A percentile compares a stretch with the other conserved stretches of the same genome.
These are phyloP conservation scores for Tillandsia fasciculata DNA, from an alignment of 176 grass and related monocot genomes.

Conservation along the genomic window DNA sequence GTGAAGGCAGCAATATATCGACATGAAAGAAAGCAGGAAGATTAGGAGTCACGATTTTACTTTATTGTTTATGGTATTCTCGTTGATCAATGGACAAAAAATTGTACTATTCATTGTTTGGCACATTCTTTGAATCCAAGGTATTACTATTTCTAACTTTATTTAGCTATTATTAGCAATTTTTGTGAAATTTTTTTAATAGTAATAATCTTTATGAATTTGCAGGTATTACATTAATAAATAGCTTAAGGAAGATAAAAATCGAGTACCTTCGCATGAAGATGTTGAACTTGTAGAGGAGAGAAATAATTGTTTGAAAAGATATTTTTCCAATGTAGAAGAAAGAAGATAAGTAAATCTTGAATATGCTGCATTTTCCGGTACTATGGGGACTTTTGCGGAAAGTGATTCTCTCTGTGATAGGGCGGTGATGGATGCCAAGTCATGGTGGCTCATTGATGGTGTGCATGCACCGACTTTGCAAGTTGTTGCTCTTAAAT, in stretches of 20 bases:
- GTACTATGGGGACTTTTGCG: background rate
- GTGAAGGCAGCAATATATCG: slow-evolving; percentile 11
- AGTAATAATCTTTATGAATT: background rate
- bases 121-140: slow-evolving; percentile 14
- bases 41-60: slow-evolving; percentile 6
- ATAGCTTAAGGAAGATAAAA: background rate
- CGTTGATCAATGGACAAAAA: background rate
- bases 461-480: background rate
- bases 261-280: background rate
- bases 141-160: background rate
- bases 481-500: background rate
- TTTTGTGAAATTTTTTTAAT: background rate
- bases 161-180: background rate
- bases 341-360: background rate
- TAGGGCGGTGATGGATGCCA: background rate
- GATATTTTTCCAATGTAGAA: background rate
- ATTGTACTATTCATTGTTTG: slow-evolving; percentile 9
- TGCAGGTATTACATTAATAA: background rate
- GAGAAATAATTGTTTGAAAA: background rate
- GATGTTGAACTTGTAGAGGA: too few species aligned
- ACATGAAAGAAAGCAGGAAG: background rate
- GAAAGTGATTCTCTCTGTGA: background rate
- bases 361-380: background rate
- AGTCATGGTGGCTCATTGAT: background rate
- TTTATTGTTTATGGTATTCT: background rate